Evolutionary conservation across 2,329 filamentous ascomycete species (phyloP), one percentile per base, ranked within the genome.

Genomic region (Chalaropsis thielavioides): DNA sequence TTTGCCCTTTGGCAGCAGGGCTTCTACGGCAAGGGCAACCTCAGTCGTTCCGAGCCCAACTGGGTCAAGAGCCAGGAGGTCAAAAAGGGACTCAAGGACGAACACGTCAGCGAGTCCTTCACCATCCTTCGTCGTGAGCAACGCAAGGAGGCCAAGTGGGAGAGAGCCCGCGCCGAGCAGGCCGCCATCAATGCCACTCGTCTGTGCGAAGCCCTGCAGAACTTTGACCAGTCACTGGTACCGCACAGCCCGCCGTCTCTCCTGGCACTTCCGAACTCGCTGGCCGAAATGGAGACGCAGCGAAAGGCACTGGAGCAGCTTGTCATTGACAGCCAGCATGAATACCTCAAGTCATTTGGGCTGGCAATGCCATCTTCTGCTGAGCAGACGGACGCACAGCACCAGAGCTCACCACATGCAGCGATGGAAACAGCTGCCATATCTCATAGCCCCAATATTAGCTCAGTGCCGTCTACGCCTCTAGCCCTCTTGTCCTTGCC

Each of bases 21-120:
- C 4, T 99, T 99, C 76, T 99, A 92, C 75, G 95, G 95, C 60
- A 96, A 96, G 75, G 94, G 94, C 56, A 92, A 80, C 70, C 78
- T 97, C 66, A 96, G 92, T 77, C 85, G 95, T 70, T 96, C 92
- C 78, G 92, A 99, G 74, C 92, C 92, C 2, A 94, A 86, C 70
- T 99, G 94, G 94, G 75, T 96, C 62, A 88, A 89, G 69, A 81
- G 88, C 68, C 90, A 96, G 74, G 87, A 89, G 74, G 85, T 87
- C 35, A 82, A 87, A 62, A 81, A 81, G 67, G 88, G 88, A 11
- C 75, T 85, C 17, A 76, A 85, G 31, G 81, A 83, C 40, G 78
- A 77, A 27, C 80, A 84, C 68, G 94, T 94, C 54, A 92, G 88
- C 69, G 92, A 96, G 75, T 86, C 95, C 68, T 78, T 85, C 63